These are phyloP conservation scores for Cladosporium sp. DNA, from an alignment of 2,329 filamentous ascomycete genomes.

Conservation along the genomic window DNA sequence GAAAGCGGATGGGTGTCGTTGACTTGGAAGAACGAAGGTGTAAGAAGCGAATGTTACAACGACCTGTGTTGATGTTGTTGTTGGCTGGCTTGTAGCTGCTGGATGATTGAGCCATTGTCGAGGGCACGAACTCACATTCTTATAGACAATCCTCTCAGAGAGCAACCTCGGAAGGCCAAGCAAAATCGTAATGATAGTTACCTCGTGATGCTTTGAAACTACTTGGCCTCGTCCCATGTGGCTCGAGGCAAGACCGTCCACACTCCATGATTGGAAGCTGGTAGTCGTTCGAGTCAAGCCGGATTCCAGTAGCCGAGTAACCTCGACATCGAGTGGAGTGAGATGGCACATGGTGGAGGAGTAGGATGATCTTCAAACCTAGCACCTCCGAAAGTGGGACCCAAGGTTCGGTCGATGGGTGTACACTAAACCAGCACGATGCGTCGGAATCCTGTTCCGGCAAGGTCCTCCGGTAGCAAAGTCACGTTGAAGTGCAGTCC, in stretches of 20 bases:
- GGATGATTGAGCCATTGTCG: not conserved
- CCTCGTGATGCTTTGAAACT: slow-evolving; percentile 1
- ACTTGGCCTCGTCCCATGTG: not conserved
- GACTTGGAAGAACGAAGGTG: not conserved
- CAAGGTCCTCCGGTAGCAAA: not conserved
- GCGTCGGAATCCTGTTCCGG: not conserved
- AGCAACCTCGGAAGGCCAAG: not conserved
- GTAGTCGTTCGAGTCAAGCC: not conserved
- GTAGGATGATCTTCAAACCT: not conserved
- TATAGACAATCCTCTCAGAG: not conserved
- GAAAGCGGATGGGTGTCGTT: not conserved
- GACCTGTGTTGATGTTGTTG: not conserved
- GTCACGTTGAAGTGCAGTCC: too few species aligned
- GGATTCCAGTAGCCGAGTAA: too few species aligned
- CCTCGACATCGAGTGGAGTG: too few species aligned
- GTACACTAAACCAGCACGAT: not conserved
- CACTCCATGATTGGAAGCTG: too few species aligned
- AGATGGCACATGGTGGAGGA: not conserved
- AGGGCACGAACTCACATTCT: not conserved
- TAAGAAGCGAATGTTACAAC: slow-evolving; percentile 8
- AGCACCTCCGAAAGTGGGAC: slow-evolving; percentile 2
- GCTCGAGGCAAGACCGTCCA: not conserved
- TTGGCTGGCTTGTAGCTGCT: not conserved
- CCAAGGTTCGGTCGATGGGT: not conserved
- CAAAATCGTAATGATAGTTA: slow-evolving; percentile 4